Evolutionary conservation across 768 basidiomycete species (phyloP).

Genomic region (Russula sp.): DNA sequence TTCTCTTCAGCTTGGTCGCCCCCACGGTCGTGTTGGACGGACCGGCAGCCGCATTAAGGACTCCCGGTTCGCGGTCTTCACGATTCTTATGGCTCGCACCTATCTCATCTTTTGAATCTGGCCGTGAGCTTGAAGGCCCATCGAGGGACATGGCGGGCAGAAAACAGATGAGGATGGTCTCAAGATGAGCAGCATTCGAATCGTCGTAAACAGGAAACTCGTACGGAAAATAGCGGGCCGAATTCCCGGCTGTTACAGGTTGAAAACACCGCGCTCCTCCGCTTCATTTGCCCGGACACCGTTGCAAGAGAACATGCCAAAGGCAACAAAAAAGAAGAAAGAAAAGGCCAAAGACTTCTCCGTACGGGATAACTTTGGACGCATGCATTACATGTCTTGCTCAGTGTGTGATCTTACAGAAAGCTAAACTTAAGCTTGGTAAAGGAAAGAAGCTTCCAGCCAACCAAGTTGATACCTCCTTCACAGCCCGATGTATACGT

Average conservation of each 20-base stretch:
- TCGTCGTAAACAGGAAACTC: background rate
- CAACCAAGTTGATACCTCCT: slow-evolving; percentile 93
- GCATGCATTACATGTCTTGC: background rate
- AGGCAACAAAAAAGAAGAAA: slow-evolving; percentile 79
- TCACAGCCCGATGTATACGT: slow-evolving; percentile 77
- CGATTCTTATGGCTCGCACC: background rate
- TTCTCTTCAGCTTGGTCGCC: background rate
- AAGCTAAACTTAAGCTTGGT: slow-evolving; percentile 94
- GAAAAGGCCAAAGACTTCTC: slow-evolving; percentile 85
- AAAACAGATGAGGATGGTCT: background rate
- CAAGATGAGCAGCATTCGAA: background rate
- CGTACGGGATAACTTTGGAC: slow-evolving; percentile 33
- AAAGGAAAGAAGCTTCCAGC: slow-evolving; percentile 78
- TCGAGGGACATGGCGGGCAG: background rate
- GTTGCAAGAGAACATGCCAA: slow-evolving; percentile 51
- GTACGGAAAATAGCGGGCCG: background rate
- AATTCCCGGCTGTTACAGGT: background rate
- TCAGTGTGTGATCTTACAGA: slow-evolving; percentile 39
- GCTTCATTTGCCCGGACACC: background rate
- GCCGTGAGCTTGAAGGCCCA: background rate
- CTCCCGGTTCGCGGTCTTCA: background rate
- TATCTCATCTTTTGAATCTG: background rate
- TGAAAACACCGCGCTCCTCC: background rate
- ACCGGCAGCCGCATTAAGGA: background rate
- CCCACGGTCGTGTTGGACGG: background rate